These are phyloP conservation scores for Aspergillus ustus DNA, from an alignment of 2,329 filamentous ascomycete species.

Conservation along the genomic window DNA sequence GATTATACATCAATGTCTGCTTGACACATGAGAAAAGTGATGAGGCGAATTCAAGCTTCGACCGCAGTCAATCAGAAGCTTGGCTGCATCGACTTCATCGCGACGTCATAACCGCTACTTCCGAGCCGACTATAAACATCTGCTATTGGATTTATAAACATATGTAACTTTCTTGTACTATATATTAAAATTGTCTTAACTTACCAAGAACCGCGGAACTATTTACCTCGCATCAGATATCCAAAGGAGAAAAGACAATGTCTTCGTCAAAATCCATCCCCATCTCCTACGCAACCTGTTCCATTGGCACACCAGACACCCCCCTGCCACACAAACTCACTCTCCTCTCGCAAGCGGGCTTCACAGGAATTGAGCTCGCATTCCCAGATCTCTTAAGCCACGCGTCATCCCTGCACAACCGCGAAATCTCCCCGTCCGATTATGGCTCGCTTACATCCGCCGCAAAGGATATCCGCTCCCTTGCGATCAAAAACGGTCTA, in stretches of 20 bases:
- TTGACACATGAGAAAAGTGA: background rate
- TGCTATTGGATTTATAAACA: background rate
- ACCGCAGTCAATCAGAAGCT: background rate
- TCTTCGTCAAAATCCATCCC: slow-evolving; percentile 25
- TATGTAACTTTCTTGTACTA: no score
- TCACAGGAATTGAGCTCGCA: slow-evolving; percentile 72
- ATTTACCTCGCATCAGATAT: no score
- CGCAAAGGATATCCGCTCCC: slow-evolving; percentile 57
- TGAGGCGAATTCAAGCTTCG: slow-evolving; percentile 7
- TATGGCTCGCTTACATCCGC: slow-evolving; percentile 63
- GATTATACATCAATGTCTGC: background rate
- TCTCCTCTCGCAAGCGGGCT: slow-evolving; percentile 44
- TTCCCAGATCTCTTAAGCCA: slow-evolving; percentile 74
- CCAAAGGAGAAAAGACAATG: background rate
- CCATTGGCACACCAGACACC: slow-evolving; percentile 43
- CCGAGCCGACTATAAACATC: background rate
- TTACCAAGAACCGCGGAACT: background rate
- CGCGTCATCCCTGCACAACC: slow-evolving; percentile 56
- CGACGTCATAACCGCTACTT: slow-evolving; percentile 20
- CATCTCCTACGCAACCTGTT: slow-evolving; percentile 50
- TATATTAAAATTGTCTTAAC: background rate
- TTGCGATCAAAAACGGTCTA: slow-evolving; percentile 61
- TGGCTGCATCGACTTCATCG: slow-evolving; percentile 11
- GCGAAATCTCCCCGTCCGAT: slow-evolving; percentile 60
- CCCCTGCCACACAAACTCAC: slow-evolving; percentile 45